A percentile compares a stretch with the other conserved stretches of the same genome.
phyloP scores from a whole-genome alignment of 73 alveolate genomes.

The Tetrahymena borealis region DNA sequence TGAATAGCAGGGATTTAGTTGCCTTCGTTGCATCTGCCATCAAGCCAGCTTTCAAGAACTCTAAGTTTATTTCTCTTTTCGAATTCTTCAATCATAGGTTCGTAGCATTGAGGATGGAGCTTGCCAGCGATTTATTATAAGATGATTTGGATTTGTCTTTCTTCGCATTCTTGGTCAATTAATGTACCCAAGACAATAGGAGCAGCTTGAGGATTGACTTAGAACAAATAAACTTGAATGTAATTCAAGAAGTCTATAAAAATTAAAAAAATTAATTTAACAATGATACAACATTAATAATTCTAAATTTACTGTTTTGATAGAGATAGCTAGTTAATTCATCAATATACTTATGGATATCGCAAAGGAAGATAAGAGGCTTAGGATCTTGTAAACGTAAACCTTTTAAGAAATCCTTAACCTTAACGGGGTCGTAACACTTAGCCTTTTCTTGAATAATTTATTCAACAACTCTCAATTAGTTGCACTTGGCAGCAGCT shows the following conservation, averaged over 20 bases:
- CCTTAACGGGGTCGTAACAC: conserved; percentile 95
- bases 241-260: conserved; percentile 68
- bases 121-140: conserved; percentile 83
- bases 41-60: conserved; percentile 97
- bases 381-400: conserved; percentile 96
- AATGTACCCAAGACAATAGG: conserved; percentile 96
- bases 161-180: conserved; percentile 95
- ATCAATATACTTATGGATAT: conserved; percentile 95
- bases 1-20: conserved; percentile 95
- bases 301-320: conserved; percentile 66
- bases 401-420: conserved; percentile 97
- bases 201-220: conserved; percentile 92
- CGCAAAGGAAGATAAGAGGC: conserved; percentile 98
- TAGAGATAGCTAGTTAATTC: conserved; percentile 97
- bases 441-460: conserved; percentile 94
- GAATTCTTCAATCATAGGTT: conserved; percentile 90
- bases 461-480: conserved; percentile 97
- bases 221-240: conserved; percentile 95
- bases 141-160: conserved; percentile 84
- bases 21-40: conserved; percentile 98
- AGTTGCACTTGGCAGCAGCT: conserved; percentile 96
- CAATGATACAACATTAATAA: background rate
- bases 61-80: conserved; percentile 93
- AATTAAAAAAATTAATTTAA: background rate
- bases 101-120: conserved; percentile 71